Evolutionary conservation across 768 basidiomycete species (phyloP).

Genomic region (Xerocomus spinulosus): DNA sequence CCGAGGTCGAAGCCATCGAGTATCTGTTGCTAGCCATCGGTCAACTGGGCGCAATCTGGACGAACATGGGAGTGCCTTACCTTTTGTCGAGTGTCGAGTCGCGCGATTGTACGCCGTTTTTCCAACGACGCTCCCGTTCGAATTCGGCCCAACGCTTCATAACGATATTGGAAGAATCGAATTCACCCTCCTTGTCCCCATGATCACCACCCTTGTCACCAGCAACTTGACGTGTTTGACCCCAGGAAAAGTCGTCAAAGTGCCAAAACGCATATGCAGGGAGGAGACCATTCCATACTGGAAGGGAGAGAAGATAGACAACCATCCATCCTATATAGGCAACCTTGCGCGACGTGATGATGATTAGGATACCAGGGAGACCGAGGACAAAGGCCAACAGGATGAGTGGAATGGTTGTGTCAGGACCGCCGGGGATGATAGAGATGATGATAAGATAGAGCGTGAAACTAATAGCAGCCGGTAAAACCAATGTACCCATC

Average conservation of each 20-base stretch:
- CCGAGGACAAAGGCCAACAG: constrained; percentile 93
- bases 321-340: constrained; percentile 98
- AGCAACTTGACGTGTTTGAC: constrained; percentile 81
- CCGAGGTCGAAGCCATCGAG: constrained; percentile 74
- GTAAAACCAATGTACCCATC: constrained; percentile 91
- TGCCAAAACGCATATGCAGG: constrained; percentile 99
- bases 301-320: constrained; percentile 86
- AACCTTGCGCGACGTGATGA: constrained; percentile 91
- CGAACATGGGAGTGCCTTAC: constrained; percentile 36
- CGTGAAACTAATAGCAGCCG: constrained; percentile 97
- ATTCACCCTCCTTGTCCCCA: constrained; percentile 95
- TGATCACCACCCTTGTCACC: constrained; percentile 71
- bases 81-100: constrained; percentile 70
- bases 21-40: constrained; percentile 49
- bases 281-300: constrained; percentile 95
- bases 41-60: constrained; percentile 8
- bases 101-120: constrained; percentile 76
- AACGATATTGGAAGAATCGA: constrained; percentile 93
- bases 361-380: constrained; percentile 91
- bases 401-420: constrained; percentile 86
- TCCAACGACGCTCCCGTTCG: constrained; percentile 93
- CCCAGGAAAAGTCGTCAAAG: constrained; percentile 98
- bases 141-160: constrained; percentile 99
- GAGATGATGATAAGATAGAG: constrained; percentile 87
- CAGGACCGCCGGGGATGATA: constrained; percentile 73